Evolutionary conservation across 305 asterid genomes (phyloP), one percentile per base, ranked within the genome.

Genomic region (Salvia sclarea): DNA sequence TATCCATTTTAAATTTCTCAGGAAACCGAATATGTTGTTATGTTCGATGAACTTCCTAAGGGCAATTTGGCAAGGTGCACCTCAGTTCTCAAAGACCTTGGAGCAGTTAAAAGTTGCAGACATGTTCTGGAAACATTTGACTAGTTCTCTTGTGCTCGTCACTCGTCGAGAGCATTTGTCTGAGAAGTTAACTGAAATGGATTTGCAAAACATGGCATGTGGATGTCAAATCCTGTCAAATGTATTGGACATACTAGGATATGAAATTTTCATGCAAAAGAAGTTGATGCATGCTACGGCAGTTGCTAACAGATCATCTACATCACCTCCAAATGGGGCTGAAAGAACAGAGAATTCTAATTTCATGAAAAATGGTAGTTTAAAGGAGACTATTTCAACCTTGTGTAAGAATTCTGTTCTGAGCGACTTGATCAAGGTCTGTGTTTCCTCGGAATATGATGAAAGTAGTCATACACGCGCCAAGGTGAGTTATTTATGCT

Each of bases 31-130:
- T 14, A 38, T 86, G 48, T 66, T 92, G 71, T 70, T 83, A 67
- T 83, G 81, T 73, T 76, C 85, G 55, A 78, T 90, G 81, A 75
- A 79, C 78, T 85, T 95, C 84, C 81, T 95, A 80, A 88, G 86
- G 85, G 87, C 94, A 66, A 78, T 95, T 82, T 95, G 99, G 99
- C 96, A 85, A 89, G 91, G 91, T 72, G 98, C 95, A 40, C 92
- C 91, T 66, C 96, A 88, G 78, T 95, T 86, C 70, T 70, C 82
- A 69, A 80, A 84, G 79, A 78, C 79, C 28, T 78, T 95, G 92
- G 91, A 81, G 79, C 81, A 63, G 81, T 75, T 95, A 54, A 88
- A 79, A 85, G 66, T 56, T 48, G 79, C 91, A 3, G 90, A 83
- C 45, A 72, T 71, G 44, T 95, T 92, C 79, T 95, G 99, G 99